Base-by-base conservation (phyloP, 2,329 filamentous ascomycete genomes). In the Fonsecaea pedrosoi region DNA sequence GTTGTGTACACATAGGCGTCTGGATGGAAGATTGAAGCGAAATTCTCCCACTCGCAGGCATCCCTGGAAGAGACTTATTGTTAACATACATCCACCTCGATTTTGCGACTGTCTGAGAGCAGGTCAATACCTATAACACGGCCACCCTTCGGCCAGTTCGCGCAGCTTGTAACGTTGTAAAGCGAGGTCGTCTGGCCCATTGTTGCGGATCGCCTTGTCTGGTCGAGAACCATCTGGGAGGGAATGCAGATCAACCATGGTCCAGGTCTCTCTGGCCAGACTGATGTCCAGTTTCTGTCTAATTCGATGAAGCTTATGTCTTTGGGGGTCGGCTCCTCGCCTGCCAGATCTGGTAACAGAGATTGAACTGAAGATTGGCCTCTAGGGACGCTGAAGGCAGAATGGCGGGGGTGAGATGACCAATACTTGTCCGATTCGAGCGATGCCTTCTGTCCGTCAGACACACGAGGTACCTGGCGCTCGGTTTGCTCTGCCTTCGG, bases 31-130 rank as follows among this genome's bases (percentile, higher is more conserved):
- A 85, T 83, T 1, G 82, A 83, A 9, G 74, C 73, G 21, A 84
- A 78, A 71, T 85, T 85, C 55, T 83, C 80, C 83, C 83, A 85
- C 73, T 85, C 83, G 67, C 82, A 84, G 7, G 81, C 77, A 69
- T 84, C 82, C 10, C 81, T 80, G 61, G 34, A 35, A 9, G 6
- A 12, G 45, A 35, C 21, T 42, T 42, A 4, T n/a, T n/a, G 40
- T 42, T 15, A 42, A n/a, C 18, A n/a, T 5, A 42, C 13, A n/a
- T 42, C 7, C 15, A n/a, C 6, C 40, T n/a, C n/a, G 10, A 7
- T 15, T n/a, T n/a, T n/a, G 2, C 4, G 12, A 15, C 18, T 42
- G 13, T 40, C 37, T 3, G 6, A 10, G 18, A 45, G 15, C 30
- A 54, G n/a, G 34, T 9, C 54, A 66, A 42, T 70, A 80, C 79